Conservation (phyloP, 495 filamentous ascomycete genomes). For the Penicillium longicatenatum region DNA sequence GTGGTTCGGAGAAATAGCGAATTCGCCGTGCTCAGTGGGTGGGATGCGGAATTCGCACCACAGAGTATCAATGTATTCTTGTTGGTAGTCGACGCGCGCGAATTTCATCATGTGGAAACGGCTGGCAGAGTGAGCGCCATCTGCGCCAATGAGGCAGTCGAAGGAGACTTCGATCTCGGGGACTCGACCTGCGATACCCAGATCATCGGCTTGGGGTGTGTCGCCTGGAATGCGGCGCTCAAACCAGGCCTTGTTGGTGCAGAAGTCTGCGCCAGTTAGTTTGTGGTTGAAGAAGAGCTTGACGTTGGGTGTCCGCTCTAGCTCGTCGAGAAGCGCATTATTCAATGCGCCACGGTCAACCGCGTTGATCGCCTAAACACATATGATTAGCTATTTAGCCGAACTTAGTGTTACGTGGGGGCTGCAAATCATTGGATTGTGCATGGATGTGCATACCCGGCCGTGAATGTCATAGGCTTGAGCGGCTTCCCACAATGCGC, state of each 20-base stretch:
- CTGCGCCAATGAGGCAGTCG: constrained; percentile 92
- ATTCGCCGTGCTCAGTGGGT: constrained; percentile 57
- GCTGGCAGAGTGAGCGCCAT: constrained; percentile 89
- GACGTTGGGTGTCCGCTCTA: constrained; percentile 82
- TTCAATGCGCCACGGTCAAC: constrained; percentile 83
- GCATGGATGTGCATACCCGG: constrained; percentile 54
- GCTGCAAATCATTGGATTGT: constrained; percentile 2
- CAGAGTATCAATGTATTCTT: constrained; percentile 93
- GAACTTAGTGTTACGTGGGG: constrained; percentile 1
- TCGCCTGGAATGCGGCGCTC: constrained; percentile 53
- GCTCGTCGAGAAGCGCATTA: constrained; percentile 79
- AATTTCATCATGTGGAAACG: constrained; percentile 95
- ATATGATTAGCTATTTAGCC: constrained; percentile 3
- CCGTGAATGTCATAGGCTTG: constrained; percentile 92
- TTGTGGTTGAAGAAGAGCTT: constrained; percentile 91
- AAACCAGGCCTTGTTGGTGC: constrained; percentile 80
- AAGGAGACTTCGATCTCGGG: constrained; percentile 75
- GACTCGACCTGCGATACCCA: constrained; percentile 35
- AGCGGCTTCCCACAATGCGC: constrained; percentile 69
- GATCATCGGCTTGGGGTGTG: constrained; percentile 31
- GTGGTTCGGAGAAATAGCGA: constrained; percentile 83
- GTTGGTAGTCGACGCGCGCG: constrained; percentile 82
- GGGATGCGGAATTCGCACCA: constrained; percentile 96
- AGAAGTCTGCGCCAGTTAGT: constrained; percentile 83
- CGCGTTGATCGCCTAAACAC: constrained; percentile 55